A percentile compares a stretch with the other conserved stretches of the same genome.
phyloP scores from a whole-genome alignment of 768 basidiomycete genomes.

The Lyophyllum atratum region DNA sequence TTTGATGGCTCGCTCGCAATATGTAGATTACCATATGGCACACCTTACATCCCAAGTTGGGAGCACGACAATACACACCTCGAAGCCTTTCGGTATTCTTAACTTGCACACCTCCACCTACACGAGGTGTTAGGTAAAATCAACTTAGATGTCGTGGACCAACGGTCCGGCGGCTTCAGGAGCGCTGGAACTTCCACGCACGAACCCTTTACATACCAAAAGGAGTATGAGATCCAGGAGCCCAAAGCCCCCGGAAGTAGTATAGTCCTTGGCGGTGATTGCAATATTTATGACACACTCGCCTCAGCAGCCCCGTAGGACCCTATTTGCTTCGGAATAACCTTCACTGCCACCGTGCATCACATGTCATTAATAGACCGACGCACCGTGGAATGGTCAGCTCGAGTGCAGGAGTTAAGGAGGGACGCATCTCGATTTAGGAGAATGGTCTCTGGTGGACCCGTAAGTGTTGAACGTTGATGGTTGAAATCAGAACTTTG shows the following conservation, averaged over 20 bases:
- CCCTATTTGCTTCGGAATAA: conserved; percentile 32
- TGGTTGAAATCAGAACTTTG: conserved; percentile 10
- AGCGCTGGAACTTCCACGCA: neutral
- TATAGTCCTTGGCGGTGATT: conserved; percentile 21
- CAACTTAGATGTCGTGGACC: conserved; percentile 3
- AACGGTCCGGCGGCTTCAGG: conserved; percentile 12
- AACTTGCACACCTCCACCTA: neutral
- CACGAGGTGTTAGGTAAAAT: conserved; percentile 11
- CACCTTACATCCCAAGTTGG: neutral
- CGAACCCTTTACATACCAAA: conserved; percentile 11
- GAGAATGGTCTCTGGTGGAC: conserved; percentile 4
- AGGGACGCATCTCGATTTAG: conserved; percentile 21
- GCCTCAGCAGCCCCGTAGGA: conserved; percentile 8
- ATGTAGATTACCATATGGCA: neutral
- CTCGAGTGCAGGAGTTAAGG: conserved; percentile 5
- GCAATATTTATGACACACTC: conserved; percentile 9
- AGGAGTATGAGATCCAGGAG: conserved; percentile 9
- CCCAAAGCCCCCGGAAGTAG: conserved; percentile 15
- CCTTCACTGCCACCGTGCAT: conserved; percentile 36
- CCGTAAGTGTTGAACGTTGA: too few species aligned
- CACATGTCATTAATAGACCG: conserved; percentile 14
- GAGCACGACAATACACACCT: neutral
- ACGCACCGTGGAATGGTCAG: conserved; percentile 7
- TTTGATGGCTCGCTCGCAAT: neutral
- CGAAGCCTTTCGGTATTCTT: neutral